Evolutionary conservation across 2,329 filamentous ascomycete genomes (phyloP).

Genomic region (Alternaria sp.): DNA sequence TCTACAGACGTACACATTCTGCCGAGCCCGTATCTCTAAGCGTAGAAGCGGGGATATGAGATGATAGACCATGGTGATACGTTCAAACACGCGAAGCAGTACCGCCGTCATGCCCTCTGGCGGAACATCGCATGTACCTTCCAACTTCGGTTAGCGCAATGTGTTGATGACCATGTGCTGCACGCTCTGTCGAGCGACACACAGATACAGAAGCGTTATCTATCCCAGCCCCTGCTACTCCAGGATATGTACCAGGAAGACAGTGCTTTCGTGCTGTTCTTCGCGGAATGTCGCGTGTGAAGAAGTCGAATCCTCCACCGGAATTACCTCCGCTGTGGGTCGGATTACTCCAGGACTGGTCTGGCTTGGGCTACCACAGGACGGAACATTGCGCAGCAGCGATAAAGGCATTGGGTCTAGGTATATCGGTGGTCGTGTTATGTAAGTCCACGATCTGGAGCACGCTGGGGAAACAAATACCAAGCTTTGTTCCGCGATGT

Average conservation of each 20-base stretch:
- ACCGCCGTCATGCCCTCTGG: not conserved
- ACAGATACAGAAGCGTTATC: not conserved
- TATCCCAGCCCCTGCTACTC: not conserved
- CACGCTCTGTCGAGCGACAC: not conserved
- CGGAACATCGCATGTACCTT: conserved; percentile 7
- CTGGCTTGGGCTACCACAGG: not conserved
- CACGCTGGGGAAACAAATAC: not conserved
- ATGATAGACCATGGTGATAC: not conserved
- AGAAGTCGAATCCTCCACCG: not conserved
- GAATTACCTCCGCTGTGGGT: not conserved
- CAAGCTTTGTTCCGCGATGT: not conserved
- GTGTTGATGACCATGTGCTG: not conserved
- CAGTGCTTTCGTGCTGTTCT: not conserved
- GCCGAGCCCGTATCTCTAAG: not conserved
- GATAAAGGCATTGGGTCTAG: not conserved
- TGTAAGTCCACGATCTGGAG: not conserved
- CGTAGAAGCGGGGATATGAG: not conserved
- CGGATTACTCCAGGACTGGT: not conserved
- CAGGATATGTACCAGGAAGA: not conserved
- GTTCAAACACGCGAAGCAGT: not conserved
- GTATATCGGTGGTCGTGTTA: not conserved
- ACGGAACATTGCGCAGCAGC: not conserved
- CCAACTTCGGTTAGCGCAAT: not conserved
- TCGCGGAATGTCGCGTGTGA: not conserved
- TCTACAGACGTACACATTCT: not conserved